These are phyloP conservation scores for Centrapalus pauciflorus DNA, from an alignment of 129 eudicot species.

Conservation along the genomic window DNA sequence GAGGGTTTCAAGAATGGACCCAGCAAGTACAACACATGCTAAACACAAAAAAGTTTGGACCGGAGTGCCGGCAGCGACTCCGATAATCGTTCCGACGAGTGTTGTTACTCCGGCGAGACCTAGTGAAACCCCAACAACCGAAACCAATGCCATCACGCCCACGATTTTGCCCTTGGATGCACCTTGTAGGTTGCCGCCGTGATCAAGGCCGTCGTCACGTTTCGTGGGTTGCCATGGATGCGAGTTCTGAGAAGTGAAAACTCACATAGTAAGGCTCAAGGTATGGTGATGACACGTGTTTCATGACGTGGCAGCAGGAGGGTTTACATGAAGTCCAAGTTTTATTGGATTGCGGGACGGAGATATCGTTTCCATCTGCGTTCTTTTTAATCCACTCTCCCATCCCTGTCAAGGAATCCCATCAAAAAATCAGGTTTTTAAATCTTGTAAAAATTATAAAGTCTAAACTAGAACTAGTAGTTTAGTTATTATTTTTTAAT, in stretches of 20 bases:
- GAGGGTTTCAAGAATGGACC: too few species aligned
- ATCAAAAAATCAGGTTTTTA: too few species aligned
- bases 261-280: neutral
- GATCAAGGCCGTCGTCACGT: neutral
- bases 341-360: neutral
- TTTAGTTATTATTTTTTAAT: too few species aligned
- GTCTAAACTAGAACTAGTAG: too few species aligned
- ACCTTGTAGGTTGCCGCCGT: neutral
- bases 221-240: conserved; percentile 2
- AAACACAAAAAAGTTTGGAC: too few species aligned
- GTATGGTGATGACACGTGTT: conserved; percentile 1
- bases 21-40: too few species aligned
- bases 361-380: too few species aligned
- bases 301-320: neutral
- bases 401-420: too few species aligned
- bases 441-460: too few species aligned
- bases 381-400: too few species aligned
- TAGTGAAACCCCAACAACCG: conserved; percentile 40
- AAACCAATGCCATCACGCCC: conserved; percentile 40
- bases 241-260: neutral
- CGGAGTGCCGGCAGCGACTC: conserved; percentile 35
- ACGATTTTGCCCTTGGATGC: conserved; percentile 35
- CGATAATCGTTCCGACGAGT: conserved; percentile 43
- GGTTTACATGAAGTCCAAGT: neutral
- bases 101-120: conserved; percentile 36